phyloP scores from a whole-genome alignment of 2,329 filamentous ascomycete genomes.

The Bipolaris oryzae region DNA sequence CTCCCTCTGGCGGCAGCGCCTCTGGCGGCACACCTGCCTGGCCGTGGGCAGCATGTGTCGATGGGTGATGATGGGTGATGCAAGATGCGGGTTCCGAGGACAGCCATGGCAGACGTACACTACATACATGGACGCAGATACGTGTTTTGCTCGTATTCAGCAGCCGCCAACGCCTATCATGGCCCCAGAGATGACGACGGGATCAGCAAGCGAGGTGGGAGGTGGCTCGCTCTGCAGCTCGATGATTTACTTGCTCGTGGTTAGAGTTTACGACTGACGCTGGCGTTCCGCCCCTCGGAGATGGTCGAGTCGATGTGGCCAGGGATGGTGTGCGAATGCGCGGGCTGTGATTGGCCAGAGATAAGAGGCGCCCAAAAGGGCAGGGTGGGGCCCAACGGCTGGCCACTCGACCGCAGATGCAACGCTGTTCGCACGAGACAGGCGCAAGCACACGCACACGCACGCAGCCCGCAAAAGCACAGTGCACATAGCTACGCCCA shows the following conservation, averaged over 20 bases:
- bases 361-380: conserved; percentile 28
- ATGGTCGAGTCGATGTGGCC: conserved; percentile 4
- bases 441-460: not conserved
- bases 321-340: conserved; percentile 5
- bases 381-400: conserved; percentile 18
- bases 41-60: not conserved
- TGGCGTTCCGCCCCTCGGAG: conserved; percentile 22
- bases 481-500: not conserved
- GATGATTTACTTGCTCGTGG: not conserved
- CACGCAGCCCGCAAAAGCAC: not conserved
- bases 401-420: conserved; percentile 7
- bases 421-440: not conserved
- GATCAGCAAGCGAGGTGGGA: conserved; percentile 1
- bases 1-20: not conserved
- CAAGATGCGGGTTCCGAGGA: not conserved
- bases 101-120: too few relatives aligned
- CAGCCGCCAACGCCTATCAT: not conserved
- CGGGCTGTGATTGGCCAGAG: conserved; percentile 33
- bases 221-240: not conserved
- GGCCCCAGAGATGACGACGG: not conserved
- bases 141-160: too few relatives aligned
- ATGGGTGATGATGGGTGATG: not conserved
- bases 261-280: conserved; percentile 18
- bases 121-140: too few relatives aligned
- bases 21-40: conserved; percentile 12